Conservation (phyloP, 2,329 filamentous ascomycete species). For the Ophiostoma sp. region DNA sequence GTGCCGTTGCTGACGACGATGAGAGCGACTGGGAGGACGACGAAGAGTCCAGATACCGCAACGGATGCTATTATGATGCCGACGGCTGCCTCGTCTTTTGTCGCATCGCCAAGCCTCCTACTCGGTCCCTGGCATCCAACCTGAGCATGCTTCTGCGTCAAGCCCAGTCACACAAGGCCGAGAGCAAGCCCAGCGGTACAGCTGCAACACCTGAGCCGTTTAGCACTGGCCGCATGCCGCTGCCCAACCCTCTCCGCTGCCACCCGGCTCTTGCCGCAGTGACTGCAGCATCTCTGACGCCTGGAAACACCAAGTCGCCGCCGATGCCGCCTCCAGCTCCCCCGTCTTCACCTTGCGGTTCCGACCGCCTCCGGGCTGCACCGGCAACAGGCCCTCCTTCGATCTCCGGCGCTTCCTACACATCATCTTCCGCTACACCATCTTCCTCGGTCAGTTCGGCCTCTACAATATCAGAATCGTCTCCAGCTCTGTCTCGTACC, state of each 20-base stretch:
- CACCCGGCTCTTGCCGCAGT: conserved; percentile 15
- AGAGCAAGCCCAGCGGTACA: background rate
- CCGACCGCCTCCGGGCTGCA: background rate
- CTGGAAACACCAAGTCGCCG: background rate
- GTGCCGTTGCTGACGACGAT: conserved; percentile 11
- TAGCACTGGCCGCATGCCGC: background rate
- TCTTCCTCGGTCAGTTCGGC: background rate
- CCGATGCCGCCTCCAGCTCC: conserved; percentile 11
- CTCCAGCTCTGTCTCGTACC: background rate
- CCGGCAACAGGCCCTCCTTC: background rate
- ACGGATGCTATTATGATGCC: background rate
- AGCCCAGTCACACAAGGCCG: background rate
- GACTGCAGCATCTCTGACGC: conserved; percentile 4
- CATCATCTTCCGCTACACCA: background rate
- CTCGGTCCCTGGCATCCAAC: conserved; percentile 18
- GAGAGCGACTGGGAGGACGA: conserved; percentile 19
- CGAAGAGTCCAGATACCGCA: background rate
- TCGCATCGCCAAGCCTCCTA: background rate
- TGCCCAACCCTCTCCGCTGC: conserved; percentile 23
- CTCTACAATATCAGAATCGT: background rate
- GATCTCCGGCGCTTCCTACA: background rate
- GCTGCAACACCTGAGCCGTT: background rate
- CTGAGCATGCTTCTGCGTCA: conserved; percentile 17
- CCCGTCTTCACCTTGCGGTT: conserved; percentile 15
- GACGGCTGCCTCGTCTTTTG: background rate